Conservation (phyloP, 2,329 filamentous ascomycete genomes). For the Sclerotinia sclerotiorum region DNA sequence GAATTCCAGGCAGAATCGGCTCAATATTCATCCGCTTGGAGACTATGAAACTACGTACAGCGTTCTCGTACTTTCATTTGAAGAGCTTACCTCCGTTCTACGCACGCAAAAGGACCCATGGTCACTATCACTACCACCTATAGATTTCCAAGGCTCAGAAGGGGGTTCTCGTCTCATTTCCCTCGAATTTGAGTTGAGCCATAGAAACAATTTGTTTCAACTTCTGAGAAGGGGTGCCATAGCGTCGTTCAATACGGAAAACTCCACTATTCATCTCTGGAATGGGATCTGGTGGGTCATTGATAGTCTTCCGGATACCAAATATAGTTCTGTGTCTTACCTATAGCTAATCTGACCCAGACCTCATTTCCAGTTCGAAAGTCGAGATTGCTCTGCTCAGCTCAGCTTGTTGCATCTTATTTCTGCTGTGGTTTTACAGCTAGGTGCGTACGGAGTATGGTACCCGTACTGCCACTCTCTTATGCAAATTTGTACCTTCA, state of each 20-base stretch:
- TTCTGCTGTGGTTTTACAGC: background rate
- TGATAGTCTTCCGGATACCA: background rate
- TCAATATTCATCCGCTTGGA: too few relatives aligned
- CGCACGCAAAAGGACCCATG: too few relatives aligned
- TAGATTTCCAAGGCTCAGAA: too few relatives aligned
- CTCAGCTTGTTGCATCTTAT: background rate
- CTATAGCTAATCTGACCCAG: background rate
- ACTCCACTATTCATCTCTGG: background rate
- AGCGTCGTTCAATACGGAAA: background rate
- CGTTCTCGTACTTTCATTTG: too few relatives aligned
- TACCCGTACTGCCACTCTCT: background rate
- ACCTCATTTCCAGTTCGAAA: constrained; percentile 9
- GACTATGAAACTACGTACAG: too few relatives aligned
- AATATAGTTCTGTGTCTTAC: background rate
- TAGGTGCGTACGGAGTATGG: background rate
- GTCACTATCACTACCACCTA: too few relatives aligned
- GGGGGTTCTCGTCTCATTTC: background rate
- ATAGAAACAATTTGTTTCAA: background rate
- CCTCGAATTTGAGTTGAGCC: constrained; percentile 3
- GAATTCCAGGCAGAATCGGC: too few relatives aligned
- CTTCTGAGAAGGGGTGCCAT: background rate
- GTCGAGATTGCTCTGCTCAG: background rate
- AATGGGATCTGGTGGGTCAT: background rate
- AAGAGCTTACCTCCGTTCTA: too few relatives aligned
- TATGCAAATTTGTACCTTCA: background rate